These are phyloP conservation scores for Francoa sonchifolia DNA, from an alignment of 441 rosid genomes.

Conservation along the genomic window DNA sequence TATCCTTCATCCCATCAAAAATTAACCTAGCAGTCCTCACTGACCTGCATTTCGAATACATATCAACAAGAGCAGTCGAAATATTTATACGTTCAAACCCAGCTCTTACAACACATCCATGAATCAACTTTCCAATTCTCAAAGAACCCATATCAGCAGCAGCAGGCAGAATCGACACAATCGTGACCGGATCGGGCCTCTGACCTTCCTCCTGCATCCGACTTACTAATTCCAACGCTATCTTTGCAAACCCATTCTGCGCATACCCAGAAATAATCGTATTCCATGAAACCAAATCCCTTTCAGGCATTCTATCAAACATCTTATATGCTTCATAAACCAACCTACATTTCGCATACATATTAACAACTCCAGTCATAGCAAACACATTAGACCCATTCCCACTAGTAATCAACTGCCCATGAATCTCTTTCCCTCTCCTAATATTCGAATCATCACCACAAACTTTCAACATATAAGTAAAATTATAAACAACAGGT, in stretches of 20 bases:
- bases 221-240: slow-evolving; percentile 44
- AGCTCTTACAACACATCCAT: slow-evolving; percentile 51
- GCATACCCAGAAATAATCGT: slow-evolving; percentile 68
- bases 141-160: slow-evolving; percentile 43
- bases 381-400: slow-evolving; percentile 46
- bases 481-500: slow-evolving; percentile 68
- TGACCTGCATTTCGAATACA: slow-evolving; percentile 52
- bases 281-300: slow-evolving; percentile 84
- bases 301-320: slow-evolving; percentile 78
- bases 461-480: slow-evolving; percentile 62
- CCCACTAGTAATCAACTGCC: slow-evolving; percentile 51
- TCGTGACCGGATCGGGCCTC: slow-evolving; percentile 53
- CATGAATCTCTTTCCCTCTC: slow-evolving; percentile 69
- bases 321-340: slow-evolving; percentile 48
- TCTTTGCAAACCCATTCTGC: slow-evolving; percentile 53
- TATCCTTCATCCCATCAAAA: slow-evolving; percentile 35
- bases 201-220: slow-evolving; percentile 49
- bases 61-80: slow-evolving; percentile 62
- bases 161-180: slow-evolving; percentile 75
- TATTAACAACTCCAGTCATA: slow-evolving; percentile 60
- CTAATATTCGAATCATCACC: slow-evolving; percentile 46
- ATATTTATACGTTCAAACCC: slow-evolving; percentile 57
- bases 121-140: slow-evolving; percentile 59
- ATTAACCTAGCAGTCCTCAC: slow-evolving; percentile 30
- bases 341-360: slow-evolving; percentile 57